Percentiles rank a stretch among this genome's conserved stretches.
phyloP scores from a whole-genome alignment of 169 alveolate species.

The Plasmodium gonderi region DNA sequence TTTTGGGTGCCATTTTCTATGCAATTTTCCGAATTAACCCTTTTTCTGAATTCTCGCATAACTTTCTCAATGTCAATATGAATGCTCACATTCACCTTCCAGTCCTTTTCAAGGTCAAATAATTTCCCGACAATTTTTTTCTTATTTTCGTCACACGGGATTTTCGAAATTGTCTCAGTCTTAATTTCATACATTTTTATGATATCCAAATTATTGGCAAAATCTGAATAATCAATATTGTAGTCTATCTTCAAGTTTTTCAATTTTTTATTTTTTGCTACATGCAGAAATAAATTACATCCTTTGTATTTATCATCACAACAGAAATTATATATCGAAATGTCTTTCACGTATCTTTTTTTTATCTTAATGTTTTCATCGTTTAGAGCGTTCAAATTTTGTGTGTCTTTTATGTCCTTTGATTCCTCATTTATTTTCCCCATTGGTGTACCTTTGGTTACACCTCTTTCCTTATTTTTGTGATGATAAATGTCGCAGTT shows the following conservation, averaged over 20 bases:
- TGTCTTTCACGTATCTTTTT: slow-evolving; percentile 60
- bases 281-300: slow-evolving; percentile 40
- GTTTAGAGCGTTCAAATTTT: background rate
- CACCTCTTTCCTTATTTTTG: background rate
- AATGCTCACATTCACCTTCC: slow-evolving; percentile 35
- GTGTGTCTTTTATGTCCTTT: background rate
- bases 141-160: background rate
- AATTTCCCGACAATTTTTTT: slow-evolving; percentile 12
- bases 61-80: slow-evolving; percentile 41
- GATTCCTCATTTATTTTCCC: background rate
- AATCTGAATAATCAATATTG: slow-evolving; percentile 34
- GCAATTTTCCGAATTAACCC: background rate
- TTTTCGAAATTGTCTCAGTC: background rate
- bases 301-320: slow-evolving; percentile 68
- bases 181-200: slow-evolving; percentile 58
- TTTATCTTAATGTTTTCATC: slow-evolving; percentile 59
- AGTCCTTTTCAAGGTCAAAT: slow-evolving; percentile 61
- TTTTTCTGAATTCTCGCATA: slow-evolving; percentile 17
- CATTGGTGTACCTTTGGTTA: too few species aligned
- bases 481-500: slow-evolving; percentile 33
- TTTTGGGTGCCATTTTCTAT: background rate
- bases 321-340: slow-evolving; percentile 56
- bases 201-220: slow-evolving; percentile 47
- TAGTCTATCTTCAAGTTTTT: slow-evolving; percentile 41
- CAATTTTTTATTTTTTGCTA: slow-evolving; percentile 40